phyloP scores from a whole-genome alignment of 1,284 basidiomycete species.

The Caloboletus inedulis region DNA sequence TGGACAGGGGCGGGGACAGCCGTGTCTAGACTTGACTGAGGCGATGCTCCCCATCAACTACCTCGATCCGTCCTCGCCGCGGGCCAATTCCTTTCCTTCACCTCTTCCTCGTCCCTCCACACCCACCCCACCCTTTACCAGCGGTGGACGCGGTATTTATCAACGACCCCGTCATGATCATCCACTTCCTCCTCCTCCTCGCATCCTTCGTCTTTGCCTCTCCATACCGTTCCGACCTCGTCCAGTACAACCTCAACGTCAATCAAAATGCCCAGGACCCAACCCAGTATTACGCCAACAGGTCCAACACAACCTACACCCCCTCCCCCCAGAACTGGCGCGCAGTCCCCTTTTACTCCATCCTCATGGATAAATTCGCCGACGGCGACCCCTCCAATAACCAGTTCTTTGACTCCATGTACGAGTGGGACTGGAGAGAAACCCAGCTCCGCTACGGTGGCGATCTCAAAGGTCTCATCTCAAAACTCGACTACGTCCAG shows the following conservation, averaged over 20 bases:
- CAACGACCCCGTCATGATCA: conserved; percentile 13
- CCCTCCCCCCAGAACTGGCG: conserved; percentile 87
- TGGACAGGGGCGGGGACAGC: too few relatives aligned
- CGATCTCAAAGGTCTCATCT: conserved; percentile 73
- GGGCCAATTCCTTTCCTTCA: not conserved
- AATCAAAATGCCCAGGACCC: conserved; percentile 73
- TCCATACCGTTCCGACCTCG: conserved; percentile 74
- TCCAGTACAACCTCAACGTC: conserved; percentile 80
- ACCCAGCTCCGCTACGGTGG: conserved; percentile 86
- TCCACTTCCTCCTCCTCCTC: conserved; percentile 21
- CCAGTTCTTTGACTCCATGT: conserved; percentile 78
- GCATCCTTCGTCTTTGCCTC: conserved; percentile 41
- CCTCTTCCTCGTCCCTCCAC: conserved; percentile 7
- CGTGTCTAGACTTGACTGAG: too few relatives aligned
- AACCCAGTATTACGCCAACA: conserved; percentile 64
- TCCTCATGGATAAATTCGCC: conserved; percentile 89
- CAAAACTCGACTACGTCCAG: conserved; percentile 80
- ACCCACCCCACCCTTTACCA: not conserved
- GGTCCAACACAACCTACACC: conserved; percentile 66
- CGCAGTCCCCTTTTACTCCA: conserved; percentile 76
- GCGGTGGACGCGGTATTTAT: not conserved
- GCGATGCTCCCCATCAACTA: too few relatives aligned
- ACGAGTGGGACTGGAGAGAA: conserved; percentile 82
- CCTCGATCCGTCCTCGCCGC: too few relatives aligned
- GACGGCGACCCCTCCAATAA: conserved; percentile 90